Conservation (phyloP, 2,329 filamentous ascomycete species). For the Piedraia hortae region DNA sequence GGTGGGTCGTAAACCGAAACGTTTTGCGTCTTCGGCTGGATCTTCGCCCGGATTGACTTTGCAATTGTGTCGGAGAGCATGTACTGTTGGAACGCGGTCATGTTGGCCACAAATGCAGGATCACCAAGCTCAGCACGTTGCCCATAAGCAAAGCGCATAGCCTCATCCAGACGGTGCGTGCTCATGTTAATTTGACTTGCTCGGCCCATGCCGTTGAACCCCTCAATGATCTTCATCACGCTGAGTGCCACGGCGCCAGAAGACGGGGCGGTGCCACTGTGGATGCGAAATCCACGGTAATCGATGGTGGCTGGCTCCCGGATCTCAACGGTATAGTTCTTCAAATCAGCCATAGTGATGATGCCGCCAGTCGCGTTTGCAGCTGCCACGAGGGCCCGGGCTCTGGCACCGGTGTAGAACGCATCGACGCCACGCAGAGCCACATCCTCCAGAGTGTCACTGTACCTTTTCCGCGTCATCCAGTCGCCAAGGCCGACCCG, state of each 20-base stretch:
- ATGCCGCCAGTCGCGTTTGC: slow-evolving; percentile 48
- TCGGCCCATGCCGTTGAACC: slow-evolving; percentile 37
- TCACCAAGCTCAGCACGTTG: slow-evolving; percentile 52
- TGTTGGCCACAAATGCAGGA: slow-evolving; percentile 39
- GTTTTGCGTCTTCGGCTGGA: too few species aligned
- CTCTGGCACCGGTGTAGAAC: slow-evolving; percentile 17
- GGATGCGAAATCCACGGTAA: slow-evolving; percentile 40
- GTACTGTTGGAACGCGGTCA: slow-evolving; percentile 33
- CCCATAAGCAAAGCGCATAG: slow-evolving; percentile 72
- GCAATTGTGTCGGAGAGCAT: slow-evolving; percentile 39
- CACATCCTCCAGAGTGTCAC: slow-evolving; percentile 50
- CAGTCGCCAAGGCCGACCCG: slow-evolving; percentile 43
- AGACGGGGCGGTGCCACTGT: slow-evolving; percentile 43
- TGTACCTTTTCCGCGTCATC: slow-evolving; percentile 59
- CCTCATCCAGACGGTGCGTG: slow-evolving; percentile 62
- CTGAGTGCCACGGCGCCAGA: slow-evolving; percentile 50
- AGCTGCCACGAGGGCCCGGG: slow-evolving; percentile 41
- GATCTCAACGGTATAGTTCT: slow-evolving; percentile 39
- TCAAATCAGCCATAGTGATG: slow-evolving; percentile 57
- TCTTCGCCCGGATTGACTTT: slow-evolving; percentile 31
- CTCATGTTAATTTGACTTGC: slow-evolving; percentile 33
- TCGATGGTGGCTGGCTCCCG: slow-evolving; percentile 29
- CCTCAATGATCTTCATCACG: slow-evolving; percentile 59
- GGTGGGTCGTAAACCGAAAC: slow-evolving; percentile 52
- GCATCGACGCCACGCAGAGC: slow-evolving; percentile 42